Conservation (phyloP, 805 yeast genomes). For the Ogataea angusta region DNA sequence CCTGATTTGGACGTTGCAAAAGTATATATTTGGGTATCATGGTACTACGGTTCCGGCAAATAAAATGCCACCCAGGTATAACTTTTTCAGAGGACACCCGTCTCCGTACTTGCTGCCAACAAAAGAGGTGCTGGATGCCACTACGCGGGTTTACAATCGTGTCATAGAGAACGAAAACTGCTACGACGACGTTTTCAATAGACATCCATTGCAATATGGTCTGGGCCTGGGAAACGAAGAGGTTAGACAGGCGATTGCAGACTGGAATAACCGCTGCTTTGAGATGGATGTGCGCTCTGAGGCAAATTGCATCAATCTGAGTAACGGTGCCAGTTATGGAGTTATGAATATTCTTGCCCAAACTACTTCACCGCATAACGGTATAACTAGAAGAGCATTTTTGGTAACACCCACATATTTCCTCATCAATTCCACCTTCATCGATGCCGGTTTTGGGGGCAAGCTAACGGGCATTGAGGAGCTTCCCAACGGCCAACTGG, state of each 20-base stretch:
- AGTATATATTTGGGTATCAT: not conserved
- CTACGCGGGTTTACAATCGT: constrained; percentile 41
- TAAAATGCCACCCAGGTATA: constrained; percentile 25
- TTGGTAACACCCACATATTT: constrained; percentile 79
- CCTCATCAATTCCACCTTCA: constrained; percentile 66
- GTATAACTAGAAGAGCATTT: constrained; percentile 67
- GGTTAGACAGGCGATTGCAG: constrained; percentile 54
- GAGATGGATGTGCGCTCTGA: constrained; percentile 29
- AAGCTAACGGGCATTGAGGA: constrained; percentile 68
- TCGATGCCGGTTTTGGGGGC: constrained; percentile 74
- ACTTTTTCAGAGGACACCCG: constrained; percentile 82
- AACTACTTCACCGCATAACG: constrained; percentile 56
- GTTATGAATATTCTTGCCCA: constrained; percentile 63
- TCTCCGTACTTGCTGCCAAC: constrained; percentile 55
- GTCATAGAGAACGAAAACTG: constrained; percentile 36
- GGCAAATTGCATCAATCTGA: constrained; percentile 58
- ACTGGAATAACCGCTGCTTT: constrained; percentile 48
- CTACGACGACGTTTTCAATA: constrained; percentile 41
- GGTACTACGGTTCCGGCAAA: too few species aligned
- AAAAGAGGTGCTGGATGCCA: constrained; percentile 52
- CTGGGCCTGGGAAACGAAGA: constrained; percentile 68
- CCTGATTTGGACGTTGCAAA: constrained; percentile 7
- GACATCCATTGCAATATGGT: constrained; percentile 77
- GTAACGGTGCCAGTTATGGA: constrained; percentile 84
- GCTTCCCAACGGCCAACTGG: constrained; percentile 44